Evolutionary conservation across 345 rosid genomes (phyloP), one percentile per base, ranked within the genome.

Genomic region (Geranium rotundifolium): DNA sequence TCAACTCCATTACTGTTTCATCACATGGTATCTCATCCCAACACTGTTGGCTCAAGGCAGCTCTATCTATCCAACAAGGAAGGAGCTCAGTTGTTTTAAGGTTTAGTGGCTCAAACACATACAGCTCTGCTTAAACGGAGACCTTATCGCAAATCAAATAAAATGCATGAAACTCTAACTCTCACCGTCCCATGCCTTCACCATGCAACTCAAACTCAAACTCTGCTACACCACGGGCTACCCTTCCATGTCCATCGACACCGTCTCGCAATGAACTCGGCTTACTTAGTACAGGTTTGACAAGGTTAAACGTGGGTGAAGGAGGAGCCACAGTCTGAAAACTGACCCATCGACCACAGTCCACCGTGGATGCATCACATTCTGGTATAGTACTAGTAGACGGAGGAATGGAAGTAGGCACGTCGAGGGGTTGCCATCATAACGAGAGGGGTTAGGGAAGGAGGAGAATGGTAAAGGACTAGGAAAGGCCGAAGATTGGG

Each of bases 161-260:
- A n/a, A n/a, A n/a, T n/a, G n/a, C n/a, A n/a, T n/a, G n/a, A n/a
- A n/a, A n/a, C n/a, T 10, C 96, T 90, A 66, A 93, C 78, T 87
- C 84, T 91, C 98, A 1, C 98, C 98, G 67, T 91, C 96, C 98
- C 98, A 91, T 0, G 98, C 89, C 73, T 80, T 91, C 52, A 91
- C 98, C 27, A 75, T 83, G 19, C 84, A 82, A 66, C 68, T 78
- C 96, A 17, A 93, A 93, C 79, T 88, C 95, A 70, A 93, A 93
- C 67, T 90, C 50, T 17, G 69, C 72, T 20, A 62, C 39, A 18
- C 77, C 87, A 84, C 84, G 79, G 4, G 72, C 73, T 19, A 73
- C 66, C 5, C 68, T 71, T 19, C 68, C 76, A 16, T 63, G 73
- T n/a, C n/a, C n/a, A 27, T 72, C 64, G 60, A 70, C 64, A 41